Percentiles rank a stretch among this genome's conserved stretches.
phyloP scores from a whole-genome alignment of 768 basidiomycete species.

The Suillus fuscotomentosus region DNA sequence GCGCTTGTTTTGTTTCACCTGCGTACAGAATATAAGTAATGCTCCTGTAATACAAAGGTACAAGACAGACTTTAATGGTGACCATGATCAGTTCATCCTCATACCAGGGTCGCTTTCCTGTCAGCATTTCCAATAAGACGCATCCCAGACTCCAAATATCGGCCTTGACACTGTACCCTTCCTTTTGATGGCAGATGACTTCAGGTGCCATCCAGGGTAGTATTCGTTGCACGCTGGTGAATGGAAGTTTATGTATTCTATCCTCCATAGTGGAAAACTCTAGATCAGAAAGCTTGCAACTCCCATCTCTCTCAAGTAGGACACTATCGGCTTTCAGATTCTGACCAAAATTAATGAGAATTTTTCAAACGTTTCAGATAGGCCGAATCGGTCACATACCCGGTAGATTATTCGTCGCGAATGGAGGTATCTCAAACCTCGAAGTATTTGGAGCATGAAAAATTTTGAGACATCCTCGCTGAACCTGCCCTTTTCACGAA shows the following conservation, averaged over 20 bases:
- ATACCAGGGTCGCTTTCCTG: constrained; percentile 92
- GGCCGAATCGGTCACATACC: constrained; percentile 39
- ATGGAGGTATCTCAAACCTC: constrained; percentile 91
- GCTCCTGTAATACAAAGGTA: background rate
- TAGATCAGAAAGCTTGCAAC: constrained; percentile 98
- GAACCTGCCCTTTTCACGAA: constrained; percentile 91
- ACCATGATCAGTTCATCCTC: constrained; percentile 89
- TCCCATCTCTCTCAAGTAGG: constrained; percentile 88
- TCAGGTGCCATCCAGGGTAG: constrained; percentile 99
- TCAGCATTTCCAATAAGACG: constrained; percentile 99
- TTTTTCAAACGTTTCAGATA: background rate
- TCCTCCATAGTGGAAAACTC: constrained; percentile 95
- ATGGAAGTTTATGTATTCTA: constrained; percentile 76
- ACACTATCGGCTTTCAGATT: constrained; percentile 99
- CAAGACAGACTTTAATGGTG: constrained; percentile 78
- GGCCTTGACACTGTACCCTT: constrained; percentile 94
- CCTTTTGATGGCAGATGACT: constrained; percentile 82
- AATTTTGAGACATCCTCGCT: constrained; percentile 89
- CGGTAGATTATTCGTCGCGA: constrained; percentile 89
- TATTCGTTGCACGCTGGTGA: constrained; percentile 94
- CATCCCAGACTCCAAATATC: constrained; percentile 99
- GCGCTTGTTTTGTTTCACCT: constrained; percentile 84
- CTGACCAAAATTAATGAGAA: constrained; percentile 35
- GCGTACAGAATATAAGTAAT: constrained; percentile 2
- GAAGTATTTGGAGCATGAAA: constrained; percentile 89